Evolutionary conservation across 2,329 filamentous ascomycete species (phyloP).

Genomic region (Gnomoniopsis smithogilvyi): DNA sequence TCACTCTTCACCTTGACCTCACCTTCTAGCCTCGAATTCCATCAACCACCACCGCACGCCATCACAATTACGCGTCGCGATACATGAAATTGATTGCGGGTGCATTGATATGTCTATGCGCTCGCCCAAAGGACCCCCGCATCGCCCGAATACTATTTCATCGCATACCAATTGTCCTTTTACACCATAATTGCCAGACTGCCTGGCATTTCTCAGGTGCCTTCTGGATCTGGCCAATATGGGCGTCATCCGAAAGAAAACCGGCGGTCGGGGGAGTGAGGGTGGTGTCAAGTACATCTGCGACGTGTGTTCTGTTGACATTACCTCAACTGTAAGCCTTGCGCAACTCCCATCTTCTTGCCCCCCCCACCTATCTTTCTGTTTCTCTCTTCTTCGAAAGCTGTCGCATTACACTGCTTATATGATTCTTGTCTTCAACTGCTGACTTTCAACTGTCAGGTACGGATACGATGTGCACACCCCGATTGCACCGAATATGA

Average conservation of each 20-base stretch:
- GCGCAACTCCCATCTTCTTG: constrained; percentile 7
- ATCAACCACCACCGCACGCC: background rate
- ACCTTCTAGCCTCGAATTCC: background rate
- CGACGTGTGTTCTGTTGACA: constrained; percentile 94
- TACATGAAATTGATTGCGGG: background rate
- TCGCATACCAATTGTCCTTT: background rate
- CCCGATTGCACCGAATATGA: constrained; percentile 87
- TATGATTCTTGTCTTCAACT: background rate
- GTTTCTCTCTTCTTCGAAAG: background rate
- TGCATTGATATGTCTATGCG: background rate
- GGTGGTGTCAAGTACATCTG: constrained; percentile 94
- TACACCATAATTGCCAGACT: background rate
- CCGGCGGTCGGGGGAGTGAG: constrained; percentile 77
- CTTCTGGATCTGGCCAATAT: constrained; percentile 43
- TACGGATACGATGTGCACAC: constrained; percentile 90
- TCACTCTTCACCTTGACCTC: background rate
- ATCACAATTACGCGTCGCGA: background rate
- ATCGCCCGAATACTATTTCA: background rate
- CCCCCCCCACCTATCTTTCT: background rate
- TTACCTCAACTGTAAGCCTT: constrained; percentile 83
- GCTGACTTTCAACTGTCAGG: constrained; percentile 46
- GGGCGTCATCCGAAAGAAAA: constrained; percentile 97
- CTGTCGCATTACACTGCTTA: background rate
- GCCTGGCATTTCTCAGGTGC: background rate
- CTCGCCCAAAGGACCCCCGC: background rate